Evolutionary conservation across 768 basidiomycete species (phyloP), one percentile per base, ranked within the genome.

Genomic region (Hysterangium stoloniferum): DNA sequence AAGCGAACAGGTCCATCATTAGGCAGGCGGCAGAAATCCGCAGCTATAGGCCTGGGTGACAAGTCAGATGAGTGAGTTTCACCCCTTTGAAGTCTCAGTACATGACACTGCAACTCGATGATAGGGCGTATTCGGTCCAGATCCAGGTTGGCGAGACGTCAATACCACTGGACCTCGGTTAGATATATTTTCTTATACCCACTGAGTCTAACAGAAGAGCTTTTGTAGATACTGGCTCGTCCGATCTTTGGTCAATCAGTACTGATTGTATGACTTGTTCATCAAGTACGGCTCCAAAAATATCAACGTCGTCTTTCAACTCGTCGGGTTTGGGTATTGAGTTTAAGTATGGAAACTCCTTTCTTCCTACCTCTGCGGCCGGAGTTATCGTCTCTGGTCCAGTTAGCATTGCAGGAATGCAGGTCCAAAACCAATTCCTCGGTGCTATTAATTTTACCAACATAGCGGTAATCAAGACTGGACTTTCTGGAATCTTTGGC

Each of bases 91-190:
- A 45, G 11, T 45, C n/a, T 12, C 7, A 27, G 2, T 9, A 24
- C n/a, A 28, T 17, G 12, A 31, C 12, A 29, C 13, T n/a, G 29
- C 44, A 29, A 31, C 28, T 27, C 33, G 17, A 34, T 12, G 22
- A 20, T 57, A 86, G 85, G 32, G 72, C 77, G 2, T 88, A 88
- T 57, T 82, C 68, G 27, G 76, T 84, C 19, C 68, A 78, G 17
- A 62, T 85, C 19, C 71, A 69, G 28, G 66, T 86, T 34, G 82
- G 84, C 35, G 71, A 65, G 22, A 70, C 67, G 15, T 60, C 69
- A 8, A 67, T 71, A 11, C 38, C 38, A n/a, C n/a, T 40, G 7
- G 38, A 19, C 25, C 25, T 40, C n/a, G 38, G 38, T 41, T 9
- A 22, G 12, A 20, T 40, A 40, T 40, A 24, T 40, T 20, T 8